Evolutionary conservation across 768 basidiomycete genomes (phyloP), one percentile per base, ranked within the genome.

Genomic region (Tricholoma hemisulphureum): DNA sequence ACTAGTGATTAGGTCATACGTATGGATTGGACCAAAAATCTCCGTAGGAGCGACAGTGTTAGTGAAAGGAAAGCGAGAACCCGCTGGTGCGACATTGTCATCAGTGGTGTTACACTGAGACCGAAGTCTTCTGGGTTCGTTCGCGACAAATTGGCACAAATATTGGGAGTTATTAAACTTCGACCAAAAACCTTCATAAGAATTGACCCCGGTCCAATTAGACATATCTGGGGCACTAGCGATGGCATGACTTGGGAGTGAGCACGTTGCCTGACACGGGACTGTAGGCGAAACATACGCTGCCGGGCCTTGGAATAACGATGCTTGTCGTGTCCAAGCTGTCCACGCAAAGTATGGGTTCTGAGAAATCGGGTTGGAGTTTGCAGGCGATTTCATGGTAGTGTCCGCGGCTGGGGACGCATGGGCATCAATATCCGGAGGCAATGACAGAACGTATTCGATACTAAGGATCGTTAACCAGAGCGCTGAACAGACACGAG

Each of bases 101-200:
- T 21, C 6, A 39, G 39, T 14, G 3, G 32, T 14, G 39, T 11
- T 6, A n/a, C n/a, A n/a, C 16, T 18, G 53, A 16, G 21, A 3
- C 13, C 1, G 46, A 49, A 20, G 24, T 9, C 20, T 53, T 53
- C 37, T 3, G 16, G 1, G 7, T 6, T 20, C 26, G n/a, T 20
- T 49, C 46, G 16, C 24, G 21, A 18, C 39, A 23, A 29, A 10
- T 54, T 54, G 26, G 16, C 14, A 1, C 53, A 20, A 24, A 18
- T 28, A 28, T 43, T 41, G 24, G 53, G 39, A 41, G 11, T 31
- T 43, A 26, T 29, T 31, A 18, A 54, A 43, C 10, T 43, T 54
- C n/a, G 53, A 54, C 37, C 37, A 54, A 28, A 54, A 54, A 6
- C 18, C 26, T 28, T 54, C 53, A 11, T 54, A 54, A 18, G 53